Conservation (phyloP, 257 asterid species). For the Ilex asprella region DNA sequence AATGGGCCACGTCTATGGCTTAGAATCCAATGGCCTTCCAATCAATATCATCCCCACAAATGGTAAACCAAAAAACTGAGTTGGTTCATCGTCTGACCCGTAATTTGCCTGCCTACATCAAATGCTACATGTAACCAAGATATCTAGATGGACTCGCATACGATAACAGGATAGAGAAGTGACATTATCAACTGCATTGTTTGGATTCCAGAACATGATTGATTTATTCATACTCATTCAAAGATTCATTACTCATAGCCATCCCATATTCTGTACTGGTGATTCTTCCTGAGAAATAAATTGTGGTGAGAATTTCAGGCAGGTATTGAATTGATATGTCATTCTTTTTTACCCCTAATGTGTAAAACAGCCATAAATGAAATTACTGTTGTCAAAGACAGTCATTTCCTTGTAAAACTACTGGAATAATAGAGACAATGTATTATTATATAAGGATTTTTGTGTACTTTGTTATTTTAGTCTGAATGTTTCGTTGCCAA, state of each 20-base stretch:
- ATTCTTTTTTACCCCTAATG: slow-evolving; percentile 16
- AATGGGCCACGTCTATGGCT: slow-evolving; percentile 91
- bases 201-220: too few species aligned
- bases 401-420: too few species aligned
- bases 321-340: slow-evolving; percentile 13
- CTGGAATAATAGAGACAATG: too few species aligned
- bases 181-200: too few species aligned
- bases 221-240: too few species aligned
- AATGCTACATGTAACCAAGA: too few species aligned
- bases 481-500: too few species aligned
- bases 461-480: too few species aligned
- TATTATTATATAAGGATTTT: too few species aligned
- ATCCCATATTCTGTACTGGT: not conserved
- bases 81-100: slow-evolving; percentile 9
- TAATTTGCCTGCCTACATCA: slow-evolving; percentile 1
- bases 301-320: not conserved
- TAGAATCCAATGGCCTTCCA: slow-evolving; percentile 46
- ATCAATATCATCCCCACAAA: slow-evolving; percentile 37
- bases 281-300: slow-evolving; percentile 9
- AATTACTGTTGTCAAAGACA: slow-evolving; percentile 4
- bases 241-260: too few species aligned
- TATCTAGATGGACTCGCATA: too few species aligned
- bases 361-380: slow-evolving; percentile 12
- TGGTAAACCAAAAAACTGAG: slow-evolving; percentile 21
- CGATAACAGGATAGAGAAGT: too few species aligned